phyloP scores from a whole-genome alignment of 352 stramenopile species.

The Phytophthora multivora region DNA sequence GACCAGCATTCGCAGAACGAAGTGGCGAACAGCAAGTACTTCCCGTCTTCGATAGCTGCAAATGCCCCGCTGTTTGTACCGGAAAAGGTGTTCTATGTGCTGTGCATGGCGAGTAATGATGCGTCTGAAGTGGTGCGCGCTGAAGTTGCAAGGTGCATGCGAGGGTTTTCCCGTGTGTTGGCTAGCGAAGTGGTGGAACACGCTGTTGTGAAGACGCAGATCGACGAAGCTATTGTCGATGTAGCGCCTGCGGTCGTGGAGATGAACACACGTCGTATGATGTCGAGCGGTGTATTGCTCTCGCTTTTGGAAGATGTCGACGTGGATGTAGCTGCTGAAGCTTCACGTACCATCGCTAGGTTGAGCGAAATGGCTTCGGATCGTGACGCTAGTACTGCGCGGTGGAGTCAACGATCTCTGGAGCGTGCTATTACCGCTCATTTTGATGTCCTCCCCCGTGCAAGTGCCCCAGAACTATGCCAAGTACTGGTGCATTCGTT shows the following conservation, averaged over 20 bases:
- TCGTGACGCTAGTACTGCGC: slow-evolving; percentile 7
- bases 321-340: slow-evolving; percentile 47
- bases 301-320: slow-evolving; percentile 64
- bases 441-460: slow-evolving; percentile 49
- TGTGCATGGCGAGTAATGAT: slow-evolving; percentile 50
- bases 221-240: slow-evolving; percentile 55
- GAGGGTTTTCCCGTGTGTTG: slow-evolving; percentile 27
- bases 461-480: slow-evolving; percentile 11
- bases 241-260: slow-evolving; percentile 37
- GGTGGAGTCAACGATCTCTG: slow-evolving; percentile 42
- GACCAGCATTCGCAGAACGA: slow-evolving; percentile 31
- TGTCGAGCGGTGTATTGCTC: slow-evolving; percentile 63
- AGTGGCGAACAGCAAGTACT: slow-evolving; percentile 27
- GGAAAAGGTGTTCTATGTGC: slow-evolving; percentile 49
- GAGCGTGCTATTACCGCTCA: slow-evolving; percentile 55
- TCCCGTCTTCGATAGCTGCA: slow-evolving; percentile 12
- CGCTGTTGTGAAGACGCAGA: slow-evolving; percentile 55
- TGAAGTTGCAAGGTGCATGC: slow-evolving; percentile 48
- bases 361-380: slow-evolving; percentile 34
- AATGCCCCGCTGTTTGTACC: slow-evolving; percentile 29
- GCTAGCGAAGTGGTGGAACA: slow-evolving; percentile 38
- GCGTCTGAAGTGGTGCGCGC: slow-evolving; percentile 35
- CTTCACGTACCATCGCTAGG: slow-evolving; percentile 47
- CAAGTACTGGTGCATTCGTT: slow-evolving; percentile 37
- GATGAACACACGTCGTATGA: slow-evolving; percentile 56